These are phyloP conservation scores for Sclerotinia minor DNA, from an alignment of 2,329 filamentous ascomycete genomes.

Conservation along the genomic window DNA sequence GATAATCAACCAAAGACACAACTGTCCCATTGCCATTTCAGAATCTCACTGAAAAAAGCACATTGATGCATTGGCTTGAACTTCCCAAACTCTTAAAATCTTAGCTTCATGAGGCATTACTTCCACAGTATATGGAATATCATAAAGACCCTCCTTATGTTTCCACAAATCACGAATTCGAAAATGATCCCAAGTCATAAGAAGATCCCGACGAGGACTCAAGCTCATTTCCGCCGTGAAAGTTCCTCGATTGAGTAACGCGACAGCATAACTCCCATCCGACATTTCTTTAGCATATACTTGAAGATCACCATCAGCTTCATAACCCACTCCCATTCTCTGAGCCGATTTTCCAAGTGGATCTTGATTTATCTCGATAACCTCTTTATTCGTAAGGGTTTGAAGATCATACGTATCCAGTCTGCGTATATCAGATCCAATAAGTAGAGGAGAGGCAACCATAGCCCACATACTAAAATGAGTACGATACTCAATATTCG, in stretches of 20 bases:
- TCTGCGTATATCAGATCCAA: constrained; percentile 33
- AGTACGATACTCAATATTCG: constrained; percentile 39
- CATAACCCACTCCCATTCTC: constrained; percentile 25
- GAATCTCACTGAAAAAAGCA: constrained; percentile 19
- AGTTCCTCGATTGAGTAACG: constrained; percentile 30
- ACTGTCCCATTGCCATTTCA: not conserved
- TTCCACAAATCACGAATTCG: constrained; percentile 33
- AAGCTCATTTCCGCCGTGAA: constrained; percentile 32
- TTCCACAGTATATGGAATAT: constrained; percentile 32
- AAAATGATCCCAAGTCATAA: constrained; percentile 29
- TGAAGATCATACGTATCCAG: constrained; percentile 27
- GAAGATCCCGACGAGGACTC: constrained; percentile 30
- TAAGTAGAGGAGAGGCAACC: constrained; percentile 34
- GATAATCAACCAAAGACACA: not conserved
- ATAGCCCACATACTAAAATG: constrained; percentile 37
- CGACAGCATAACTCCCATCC: constrained; percentile 33
- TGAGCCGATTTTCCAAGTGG: constrained; percentile 36
- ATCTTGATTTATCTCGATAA: constrained; percentile 44
- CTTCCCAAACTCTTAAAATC: constrained; percentile 29
- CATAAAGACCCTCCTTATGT: constrained; percentile 32
- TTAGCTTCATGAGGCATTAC: constrained; percentile 34
- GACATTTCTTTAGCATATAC: constrained; percentile 32
- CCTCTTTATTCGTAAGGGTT: constrained; percentile 38
- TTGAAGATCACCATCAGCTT: constrained; percentile 25
- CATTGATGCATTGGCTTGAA: constrained; percentile 24